These are phyloP conservation scores for Paxillus involutus DNA, from an alignment of 768 basidiomycete species.

Conservation along the genomic window DNA sequence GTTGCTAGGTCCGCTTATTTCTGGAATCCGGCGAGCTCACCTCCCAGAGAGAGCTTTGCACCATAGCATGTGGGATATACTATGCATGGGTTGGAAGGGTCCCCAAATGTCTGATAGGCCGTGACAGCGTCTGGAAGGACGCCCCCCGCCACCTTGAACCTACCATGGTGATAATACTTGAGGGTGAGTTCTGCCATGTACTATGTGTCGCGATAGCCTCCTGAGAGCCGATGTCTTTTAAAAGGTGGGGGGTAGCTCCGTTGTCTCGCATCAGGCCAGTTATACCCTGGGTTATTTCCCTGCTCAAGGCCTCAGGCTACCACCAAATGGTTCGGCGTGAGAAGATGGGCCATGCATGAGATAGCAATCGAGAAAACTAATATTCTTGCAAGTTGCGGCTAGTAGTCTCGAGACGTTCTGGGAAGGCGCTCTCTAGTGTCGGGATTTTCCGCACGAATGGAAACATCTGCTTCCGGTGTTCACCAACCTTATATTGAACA, in stretches of 20 bases:
- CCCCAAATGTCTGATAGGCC: conserved; percentile 56
- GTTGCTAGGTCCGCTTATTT: conserved; percentile 32
- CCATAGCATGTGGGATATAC: conserved; percentile 61
- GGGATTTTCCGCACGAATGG: too few relatives aligned
- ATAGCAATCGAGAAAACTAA: background rate
- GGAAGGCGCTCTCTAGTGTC: too few relatives aligned
- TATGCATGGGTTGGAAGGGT: conserved; percentile 47
- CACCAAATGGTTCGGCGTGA: background rate
- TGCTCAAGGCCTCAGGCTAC: too few relatives aligned
- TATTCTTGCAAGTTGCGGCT: too few relatives aligned
- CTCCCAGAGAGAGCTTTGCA: conserved; percentile 43
- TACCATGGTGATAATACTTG: conserved; percentile 53
- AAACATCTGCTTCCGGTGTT: too few relatives aligned
- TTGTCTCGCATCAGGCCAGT: background rate
- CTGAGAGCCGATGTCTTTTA: background rate
- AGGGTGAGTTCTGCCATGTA: conserved; percentile 25
- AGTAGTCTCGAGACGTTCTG: too few relatives aligned
- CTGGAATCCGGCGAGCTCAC: conserved; percentile 29
- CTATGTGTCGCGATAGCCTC: background rate
- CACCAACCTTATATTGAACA: too few relatives aligned
- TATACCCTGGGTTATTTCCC: background rate
- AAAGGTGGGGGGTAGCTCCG: background rate
- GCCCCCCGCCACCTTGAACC: conserved; percentile 52
- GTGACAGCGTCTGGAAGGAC: conserved; percentile 56
- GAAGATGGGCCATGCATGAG: background rate